Base-by-base conservation (phyloP, 2,329 filamentous ascomycete species). In the Coniochaeta ligniaria region DNA sequence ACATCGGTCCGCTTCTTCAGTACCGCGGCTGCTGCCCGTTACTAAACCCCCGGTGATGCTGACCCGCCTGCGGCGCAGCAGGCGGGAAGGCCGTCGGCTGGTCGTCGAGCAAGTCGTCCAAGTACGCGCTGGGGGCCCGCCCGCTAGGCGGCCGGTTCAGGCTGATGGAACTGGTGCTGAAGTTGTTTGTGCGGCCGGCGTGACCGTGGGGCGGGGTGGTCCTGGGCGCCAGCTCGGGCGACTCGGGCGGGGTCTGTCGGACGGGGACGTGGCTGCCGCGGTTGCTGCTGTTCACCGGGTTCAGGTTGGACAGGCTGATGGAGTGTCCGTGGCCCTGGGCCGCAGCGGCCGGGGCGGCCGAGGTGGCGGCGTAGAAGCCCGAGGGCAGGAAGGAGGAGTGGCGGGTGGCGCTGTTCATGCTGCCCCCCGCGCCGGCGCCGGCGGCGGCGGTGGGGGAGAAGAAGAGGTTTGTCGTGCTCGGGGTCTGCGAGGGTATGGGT, bases 361-460 rank as follows among this genome's bases (percentile, higher is more conserved):
- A 78, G 12, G 80, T 81, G 35, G 80, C 81, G 35, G 92, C 88
- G 71, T 98, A 98, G 76, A 96, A 97, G 1, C 94, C 94, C 3
- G 94, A 89, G 17, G 94, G 94, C 22, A 97, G 81, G 71, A 94
- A 96, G n/a, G 81, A 80, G 1, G 91, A 96, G 62, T 84, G 85
- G 59, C 93, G 88, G 66, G 84, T 84, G 54, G 76, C 76, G 43
- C 80, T 75, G 63, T 77, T 75, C 58, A 81, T 79, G 61, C 80
- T 79, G 16, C 81, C 77, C n/a, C n/a, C n/a, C n/a, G 17, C 45
- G 43, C 84, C 85, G 16, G 89, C 89, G 2, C 90, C 78, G 60
- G 81, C 82, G 8, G 83, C 85, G 1, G 93, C 93, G 0, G 95
- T 98, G 0, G 95, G 95, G 8, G 92, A 96, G 79, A 96, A 99